Evolutionary conservation across 345 rosid genomes (phyloP).

Genomic region (Boechera divaricarpa): DNA sequence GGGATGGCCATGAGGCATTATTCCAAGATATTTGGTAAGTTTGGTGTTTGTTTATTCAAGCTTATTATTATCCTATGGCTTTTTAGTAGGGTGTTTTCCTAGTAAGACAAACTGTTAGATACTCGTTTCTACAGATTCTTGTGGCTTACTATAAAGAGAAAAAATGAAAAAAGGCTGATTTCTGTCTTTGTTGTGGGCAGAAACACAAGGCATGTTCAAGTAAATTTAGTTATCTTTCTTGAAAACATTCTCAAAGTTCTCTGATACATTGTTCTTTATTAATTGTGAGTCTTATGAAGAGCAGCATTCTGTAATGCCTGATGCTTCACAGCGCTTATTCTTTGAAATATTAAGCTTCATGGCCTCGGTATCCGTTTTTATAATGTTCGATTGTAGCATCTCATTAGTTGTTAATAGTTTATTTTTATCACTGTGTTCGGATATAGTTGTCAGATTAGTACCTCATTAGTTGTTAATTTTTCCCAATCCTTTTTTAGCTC

Average conservation of each 20-base stretch:
- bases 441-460: conserved; percentile 15
- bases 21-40: conserved; percentile 90
- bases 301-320: conserved; percentile 17
- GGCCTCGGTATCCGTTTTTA: not conserved
- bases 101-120: conserved; percentile 26
- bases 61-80: not conserved
- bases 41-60: conserved; percentile 37
- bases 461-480: conserved; percentile 17
- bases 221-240: conserved; percentile 3
- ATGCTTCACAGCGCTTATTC: conserved; percentile 21
- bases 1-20: conserved; percentile 97
- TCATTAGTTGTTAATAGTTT: conserved; percentile 3
- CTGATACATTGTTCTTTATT: conserved; percentile 20
- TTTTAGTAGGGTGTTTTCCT: conserved; percentile 19
- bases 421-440: conserved; percentile 12
- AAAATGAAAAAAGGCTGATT: conserved; percentile 7
- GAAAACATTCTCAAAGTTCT: conserved; percentile 16
- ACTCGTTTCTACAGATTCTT: conserved; percentile 9
- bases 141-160: conserved; percentile 5
- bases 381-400: conserved; percentile 1
- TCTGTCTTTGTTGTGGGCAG: conserved; percentile 23
- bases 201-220: conserved; percentile 10
- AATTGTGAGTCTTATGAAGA: conserved; percentile 9
- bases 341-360: conserved; percentile 1
- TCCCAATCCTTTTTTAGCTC: conserved; percentile 55